Evolutionary conservation across 441 rosid genomes (phyloP), one percentile per base, ranked within the genome.

Genomic region (Flueggea neowawraea): DNA sequence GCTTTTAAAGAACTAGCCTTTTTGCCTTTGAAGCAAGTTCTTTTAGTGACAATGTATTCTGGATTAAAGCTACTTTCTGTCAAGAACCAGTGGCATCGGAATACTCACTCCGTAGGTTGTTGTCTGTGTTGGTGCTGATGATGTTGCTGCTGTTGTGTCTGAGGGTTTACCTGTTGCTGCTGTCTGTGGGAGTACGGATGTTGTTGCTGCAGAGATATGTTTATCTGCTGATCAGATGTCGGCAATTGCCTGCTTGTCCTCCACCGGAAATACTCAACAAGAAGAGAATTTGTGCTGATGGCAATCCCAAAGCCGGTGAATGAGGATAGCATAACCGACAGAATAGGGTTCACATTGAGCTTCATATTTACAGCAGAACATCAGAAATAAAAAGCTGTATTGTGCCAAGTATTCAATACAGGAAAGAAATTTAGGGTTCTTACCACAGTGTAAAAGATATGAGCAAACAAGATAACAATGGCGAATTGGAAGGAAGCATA

Each of bases 281-380:
- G 56, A 69, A 80, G 36, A 9, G 91, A 84, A 56, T 87, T 76
- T 60, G 69, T 78, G 49, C 81, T 69, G 84, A 85, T 87, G 50
- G 85, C 73, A 54, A 76, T 52, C 64, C 96, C 97, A 52, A 91
- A 85, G 17, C 96, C 96, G 13, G 75, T 67, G 60, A 91, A 74
- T 43, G 91, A 76, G 39, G 97, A 83, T 55, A 87, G 77, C 41
- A 91, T 78, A 64, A 91, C 81, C 31, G 85, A 65, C 44, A 87
- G 76, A 52, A 85, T 65, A 44, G 97, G 72, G 69, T 81, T 84
- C 75, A 85, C 56, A 66, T 76, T 86, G 72, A 85, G 77, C 97
- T 91, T 84, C 70, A 61, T 15, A 15, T 49, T 47, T 15, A 16
- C 57, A 53, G 13, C 39, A 53, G 5, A 45, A 13, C 49, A 12